A percentile compares a stretch with the other conserved stretches of the same genome.
Conservation (phyloP, 176 grass and related monocot genomes). For the Oryza punctata region DNA sequence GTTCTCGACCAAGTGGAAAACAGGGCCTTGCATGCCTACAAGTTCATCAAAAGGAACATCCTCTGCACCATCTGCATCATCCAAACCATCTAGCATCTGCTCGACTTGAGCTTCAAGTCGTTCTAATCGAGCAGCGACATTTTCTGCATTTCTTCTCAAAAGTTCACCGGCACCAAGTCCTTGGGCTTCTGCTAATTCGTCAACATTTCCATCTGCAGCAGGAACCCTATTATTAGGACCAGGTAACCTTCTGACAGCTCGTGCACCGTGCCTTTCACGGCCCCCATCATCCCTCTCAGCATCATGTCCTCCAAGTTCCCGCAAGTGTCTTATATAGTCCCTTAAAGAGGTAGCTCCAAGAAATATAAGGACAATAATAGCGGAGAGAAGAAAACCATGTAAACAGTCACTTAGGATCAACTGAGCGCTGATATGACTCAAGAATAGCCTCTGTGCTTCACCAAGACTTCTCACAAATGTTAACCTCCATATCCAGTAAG, state of each 20-base stretch:
- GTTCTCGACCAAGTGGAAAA: constrained; percentile 99
- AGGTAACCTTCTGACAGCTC: constrained; percentile 86
- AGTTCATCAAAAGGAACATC: constrained; percentile 99
- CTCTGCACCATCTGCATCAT: constrained; percentile 98
- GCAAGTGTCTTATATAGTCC: constrained; percentile 95
- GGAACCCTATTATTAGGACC: constrained; percentile 74
- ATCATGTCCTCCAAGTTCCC: constrained; percentile 89
- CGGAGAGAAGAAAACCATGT: constrained; percentile 95
- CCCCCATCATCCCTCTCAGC: constrained; percentile 88
- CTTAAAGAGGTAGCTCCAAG: constrained; percentile 95
- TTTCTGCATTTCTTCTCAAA: constrained; percentile 96
- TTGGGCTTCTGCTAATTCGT: constrained; percentile 76
- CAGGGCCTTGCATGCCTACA: constrained; percentile 97
- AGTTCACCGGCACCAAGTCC: constrained; percentile 81
- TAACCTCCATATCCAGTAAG: constrained; percentile 95
- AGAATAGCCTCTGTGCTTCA: constrained; percentile 90
- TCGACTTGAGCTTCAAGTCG: constrained; percentile 98
- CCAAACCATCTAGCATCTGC: constrained; percentile 97
- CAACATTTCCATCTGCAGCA: constrained; percentile 65
- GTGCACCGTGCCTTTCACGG: constrained; percentile 87
- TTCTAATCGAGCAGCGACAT: constrained; percentile 94
- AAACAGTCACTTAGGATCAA: constrained; percentile 96
- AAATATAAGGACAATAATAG: constrained; percentile 98
- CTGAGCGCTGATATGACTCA: constrained; percentile 84
- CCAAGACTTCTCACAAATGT: constrained; percentile 92